Percentiles rank a stretch among this genome's conserved stretches.
Evolutionary conservation across 257 asterid genomes (phyloP).

Genomic region (Fraxinus quadrangulata): DNA sequence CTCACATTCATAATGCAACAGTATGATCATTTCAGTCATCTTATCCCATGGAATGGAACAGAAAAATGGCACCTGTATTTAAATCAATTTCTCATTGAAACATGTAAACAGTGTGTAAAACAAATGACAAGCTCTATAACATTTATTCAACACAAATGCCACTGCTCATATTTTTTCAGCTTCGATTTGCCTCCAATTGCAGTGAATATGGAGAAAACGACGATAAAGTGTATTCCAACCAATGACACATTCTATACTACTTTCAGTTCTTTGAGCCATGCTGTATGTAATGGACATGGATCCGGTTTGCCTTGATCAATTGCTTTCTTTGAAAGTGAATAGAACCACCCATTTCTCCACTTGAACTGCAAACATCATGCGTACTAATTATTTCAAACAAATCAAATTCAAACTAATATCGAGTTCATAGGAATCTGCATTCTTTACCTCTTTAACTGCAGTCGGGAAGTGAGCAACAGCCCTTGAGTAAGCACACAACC

Average conservation of each 20-base stretch:
- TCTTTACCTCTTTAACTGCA: slow-evolving; percentile 91
- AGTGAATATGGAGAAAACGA: not conserved
- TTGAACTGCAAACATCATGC: slow-evolving; percentile 55
- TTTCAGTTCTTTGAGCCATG: slow-evolving; percentile 92
- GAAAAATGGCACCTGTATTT: slow-evolving; percentile 24
- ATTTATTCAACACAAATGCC: no score
- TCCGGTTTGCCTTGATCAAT: slow-evolving; percentile 73
- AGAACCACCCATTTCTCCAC: slow-evolving; percentile 98
- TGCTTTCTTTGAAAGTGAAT: slow-evolving; percentile 84
- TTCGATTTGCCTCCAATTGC: not conserved
- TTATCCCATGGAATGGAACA: no score
- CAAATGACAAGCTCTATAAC: no score
- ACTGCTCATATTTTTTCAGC: not conserved
- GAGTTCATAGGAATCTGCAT: not conserved
- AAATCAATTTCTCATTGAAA: no score
- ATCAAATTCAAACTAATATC: not conserved
- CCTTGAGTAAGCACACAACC: slow-evolving; percentile 88
- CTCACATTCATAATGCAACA: no score
- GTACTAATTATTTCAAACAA: not conserved
- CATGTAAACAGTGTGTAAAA: no score
- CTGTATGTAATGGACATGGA: slow-evolving; percentile 91
- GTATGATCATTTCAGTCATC: no score
- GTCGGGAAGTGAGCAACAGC: slow-evolving; percentile 97
- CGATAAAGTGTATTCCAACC: not conserved
- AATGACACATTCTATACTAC: slow-evolving; percentile 42